A percentile compares a stretch with the other conserved stretches of the same genome.
These are phyloP conservation scores for Fusarium protoensiforme DNA, from an alignment of 2,329 filamentous ascomycete genomes.

Conservation along the genomic window DNA sequence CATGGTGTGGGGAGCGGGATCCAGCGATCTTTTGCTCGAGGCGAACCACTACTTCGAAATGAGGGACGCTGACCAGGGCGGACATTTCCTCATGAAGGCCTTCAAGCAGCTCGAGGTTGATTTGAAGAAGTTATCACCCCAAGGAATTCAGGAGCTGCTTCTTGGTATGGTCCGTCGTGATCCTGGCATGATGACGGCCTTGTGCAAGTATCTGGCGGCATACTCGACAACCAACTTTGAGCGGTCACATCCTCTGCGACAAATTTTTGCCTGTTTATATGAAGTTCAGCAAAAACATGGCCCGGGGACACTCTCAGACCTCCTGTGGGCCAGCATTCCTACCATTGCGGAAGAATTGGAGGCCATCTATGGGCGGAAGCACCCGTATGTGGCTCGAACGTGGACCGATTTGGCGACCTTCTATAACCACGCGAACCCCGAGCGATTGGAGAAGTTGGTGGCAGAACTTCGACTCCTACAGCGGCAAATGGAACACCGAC, in stretches of 20 bases:
- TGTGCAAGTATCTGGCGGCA: constrained; percentile 58
- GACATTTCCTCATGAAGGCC: constrained; percentile 53
- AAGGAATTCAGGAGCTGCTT: constrained; percentile 56
- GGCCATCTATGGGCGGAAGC: constrained; percentile 55
- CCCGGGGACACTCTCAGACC: constrained; percentile 54
- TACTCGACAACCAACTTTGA: constrained; percentile 58
- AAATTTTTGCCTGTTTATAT: constrained; percentile 56
- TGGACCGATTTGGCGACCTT: constrained; percentile 56
- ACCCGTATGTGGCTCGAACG: constrained; percentile 56
- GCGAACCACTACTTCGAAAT: constrained; percentile 57
- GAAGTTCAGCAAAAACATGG: constrained; percentile 59
- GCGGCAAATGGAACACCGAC: constrained; percentile 49
- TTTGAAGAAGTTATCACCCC: constrained; percentile 55
- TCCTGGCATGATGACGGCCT: constrained; percentile 57
- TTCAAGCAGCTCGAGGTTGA: constrained; percentile 57
- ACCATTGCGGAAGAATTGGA: constrained; percentile 57
- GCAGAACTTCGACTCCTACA: constrained; percentile 51
- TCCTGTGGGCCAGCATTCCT: constrained; percentile 55
- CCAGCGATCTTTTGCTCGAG: constrained; percentile 56
- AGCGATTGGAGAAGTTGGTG: constrained; percentile 52
- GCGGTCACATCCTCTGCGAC: constrained; percentile 55
- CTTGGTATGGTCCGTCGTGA: constrained; percentile 58
- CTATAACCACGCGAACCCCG: constrained; percentile 50
- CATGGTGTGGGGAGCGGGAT: constrained; percentile 57
- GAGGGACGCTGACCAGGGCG: constrained; percentile 53